These are phyloP conservation scores for Xylaria sp. DNA, from an alignment of 2,329 filamentous ascomycete genomes.

Conservation along the genomic window DNA sequence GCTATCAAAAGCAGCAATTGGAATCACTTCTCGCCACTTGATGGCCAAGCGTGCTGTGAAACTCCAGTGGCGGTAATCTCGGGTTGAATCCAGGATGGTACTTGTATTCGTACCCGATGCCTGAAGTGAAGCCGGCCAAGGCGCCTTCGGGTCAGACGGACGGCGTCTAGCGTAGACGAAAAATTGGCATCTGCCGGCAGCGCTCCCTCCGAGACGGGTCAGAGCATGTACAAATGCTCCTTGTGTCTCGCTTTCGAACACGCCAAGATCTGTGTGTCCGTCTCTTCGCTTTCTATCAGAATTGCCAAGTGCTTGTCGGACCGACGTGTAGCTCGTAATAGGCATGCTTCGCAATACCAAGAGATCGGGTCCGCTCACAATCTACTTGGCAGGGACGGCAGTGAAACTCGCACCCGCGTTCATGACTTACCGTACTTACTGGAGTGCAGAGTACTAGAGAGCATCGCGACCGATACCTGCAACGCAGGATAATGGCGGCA, in stretches of 20 bases:
- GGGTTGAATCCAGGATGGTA: conserved; percentile 19
- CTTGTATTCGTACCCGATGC: conserved; percentile 24
- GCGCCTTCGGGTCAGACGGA: conserved; percentile 29
- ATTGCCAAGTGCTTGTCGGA: conserved; percentile 38
- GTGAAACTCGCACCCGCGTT: conserved; percentile 31
- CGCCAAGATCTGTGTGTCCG: conserved; percentile 35
- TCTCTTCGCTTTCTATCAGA: conserved; percentile 24
- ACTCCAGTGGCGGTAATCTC: conserved; percentile 17
- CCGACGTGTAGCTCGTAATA: conserved; percentile 36
- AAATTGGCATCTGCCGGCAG: conserved; percentile 34
- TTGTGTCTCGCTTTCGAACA: conserved; percentile 32
- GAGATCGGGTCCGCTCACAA: conserved; percentile 36
- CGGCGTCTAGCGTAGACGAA: conserved; percentile 20
- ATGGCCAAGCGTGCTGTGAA: conserved; percentile 24
- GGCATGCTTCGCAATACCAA: conserved; percentile 34
- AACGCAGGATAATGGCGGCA: background rate
- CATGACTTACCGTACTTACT: background rate
- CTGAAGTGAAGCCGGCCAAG: conserved; percentile 28
- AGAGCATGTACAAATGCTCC: conserved; percentile 28
- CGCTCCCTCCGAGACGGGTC: conserved; percentile 31
- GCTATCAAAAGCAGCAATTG: conserved; percentile 12
- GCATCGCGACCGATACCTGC: background rate
- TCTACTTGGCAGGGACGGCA: conserved; percentile 40
- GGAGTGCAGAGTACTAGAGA: conserved; percentile 5
- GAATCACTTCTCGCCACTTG: background rate